Evolutionary conservation across 805 yeast species (phyloP).

Genomic region (Scheffersomyces stipitis): DNA sequence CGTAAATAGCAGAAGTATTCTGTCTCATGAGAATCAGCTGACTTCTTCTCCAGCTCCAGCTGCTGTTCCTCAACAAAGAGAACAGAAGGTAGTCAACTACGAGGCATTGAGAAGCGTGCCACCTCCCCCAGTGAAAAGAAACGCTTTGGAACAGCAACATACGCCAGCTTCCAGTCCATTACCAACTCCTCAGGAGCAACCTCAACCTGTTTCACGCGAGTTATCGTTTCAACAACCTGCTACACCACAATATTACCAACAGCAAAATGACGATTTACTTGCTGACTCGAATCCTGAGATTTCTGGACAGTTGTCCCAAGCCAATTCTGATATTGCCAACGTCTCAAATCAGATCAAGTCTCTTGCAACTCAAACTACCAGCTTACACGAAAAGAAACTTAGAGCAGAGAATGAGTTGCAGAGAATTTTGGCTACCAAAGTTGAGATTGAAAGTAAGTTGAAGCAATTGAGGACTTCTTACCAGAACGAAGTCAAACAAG

Average conservation of each 20-base stretch:
- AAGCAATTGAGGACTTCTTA: constrained; percentile 64
- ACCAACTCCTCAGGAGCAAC: constrained; percentile 11
- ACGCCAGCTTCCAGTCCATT: constrained; percentile 6
- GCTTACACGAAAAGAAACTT: constrained; percentile 65
- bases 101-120: constrained; percentile 52
- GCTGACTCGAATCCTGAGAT: constrained; percentile 56
- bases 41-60: constrained; percentile 31
- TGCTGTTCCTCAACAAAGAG: constrained; percentile 8
- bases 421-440: constrained; percentile 63
- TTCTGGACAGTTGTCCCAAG: constrained; percentile 68
- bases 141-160: constrained; percentile 15
- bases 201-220: constrained; percentile 4
- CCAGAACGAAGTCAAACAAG: constrained; percentile 76
- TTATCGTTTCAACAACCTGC: background rate
- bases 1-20: constrained; percentile 11
- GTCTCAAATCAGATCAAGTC: constrained; percentile 82
- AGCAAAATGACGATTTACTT: constrained; percentile 46
- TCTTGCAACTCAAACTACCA: constrained; percentile 70
- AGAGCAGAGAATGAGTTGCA: constrained; percentile 77
- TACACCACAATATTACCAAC: constrained; percentile 2
- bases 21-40: too few relatives aligned
- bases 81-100: constrained; percentile 37
- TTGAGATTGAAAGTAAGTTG: constrained; percentile 72
- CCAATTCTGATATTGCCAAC: constrained; percentile 84
- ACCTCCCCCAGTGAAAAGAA: constrained; percentile 35